Conservation (phyloP, 768 basidiomycete species). For the Podaxis sp. region DNA sequence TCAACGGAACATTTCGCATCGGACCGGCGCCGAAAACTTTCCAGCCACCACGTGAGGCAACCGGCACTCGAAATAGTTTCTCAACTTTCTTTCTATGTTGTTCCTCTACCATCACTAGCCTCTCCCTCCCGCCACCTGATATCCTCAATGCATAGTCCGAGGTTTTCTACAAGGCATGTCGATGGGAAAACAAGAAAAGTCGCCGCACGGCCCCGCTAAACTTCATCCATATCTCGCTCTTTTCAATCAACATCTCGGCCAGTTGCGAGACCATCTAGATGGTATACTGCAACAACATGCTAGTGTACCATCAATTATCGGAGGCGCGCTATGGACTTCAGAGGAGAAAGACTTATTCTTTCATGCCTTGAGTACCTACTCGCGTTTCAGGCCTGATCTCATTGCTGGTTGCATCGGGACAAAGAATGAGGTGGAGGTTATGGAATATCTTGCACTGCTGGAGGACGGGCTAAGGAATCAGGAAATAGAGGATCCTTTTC, state of each 20-base stretch:
- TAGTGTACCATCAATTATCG: neutral
- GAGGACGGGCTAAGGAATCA: conserved; percentile 30
- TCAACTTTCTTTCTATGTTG: neutral
- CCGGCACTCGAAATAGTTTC: too few relatives aligned
- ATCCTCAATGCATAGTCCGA: neutral
- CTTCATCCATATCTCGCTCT: conserved; percentile 6
- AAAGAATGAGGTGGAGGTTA: conserved; percentile 68
- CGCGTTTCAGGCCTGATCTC: conserved; percentile 74
- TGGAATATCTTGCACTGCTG: conserved; percentile 60
- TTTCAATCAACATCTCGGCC: neutral
- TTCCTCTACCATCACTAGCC: neutral
- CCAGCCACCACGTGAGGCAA: neutral
- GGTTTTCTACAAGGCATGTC: neutral
- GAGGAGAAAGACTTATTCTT: conserved; percentile 75
- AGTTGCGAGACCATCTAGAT: conserved; percentile 1
- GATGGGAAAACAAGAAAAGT: neutral
- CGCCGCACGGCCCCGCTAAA: neutral
- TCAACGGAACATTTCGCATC: neutral
- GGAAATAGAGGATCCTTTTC: conserved; percentile 49
- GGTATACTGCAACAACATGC: neutral
- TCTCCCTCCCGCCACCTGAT: neutral
- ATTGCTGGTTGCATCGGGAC: conserved; percentile 67
- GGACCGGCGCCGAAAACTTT: neutral
- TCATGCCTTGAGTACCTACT: conserved; percentile 63
- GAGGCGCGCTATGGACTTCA: conserved; percentile 55